Evolutionary conservation across 345 rosid genomes (phyloP), one percentile per base, ranked within the genome.

Genomic region (Melaleuca alternifolia): DNA sequence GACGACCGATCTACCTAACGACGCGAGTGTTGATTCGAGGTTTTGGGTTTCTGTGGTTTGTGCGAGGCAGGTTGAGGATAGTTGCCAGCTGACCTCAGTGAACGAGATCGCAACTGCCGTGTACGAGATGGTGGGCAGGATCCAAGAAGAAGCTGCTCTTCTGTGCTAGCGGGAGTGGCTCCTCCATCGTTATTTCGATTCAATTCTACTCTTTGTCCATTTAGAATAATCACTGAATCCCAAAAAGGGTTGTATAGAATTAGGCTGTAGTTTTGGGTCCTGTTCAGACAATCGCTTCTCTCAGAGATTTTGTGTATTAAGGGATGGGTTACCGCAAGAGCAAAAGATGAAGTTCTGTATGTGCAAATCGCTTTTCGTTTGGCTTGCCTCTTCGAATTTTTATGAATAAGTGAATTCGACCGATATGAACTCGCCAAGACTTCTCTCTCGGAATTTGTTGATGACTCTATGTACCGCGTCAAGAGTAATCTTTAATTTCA

Each of bases 21-120:
- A 41, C 23, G 84, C 5, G n/a, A 75, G 11, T n/a, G 54, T 54
- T 41, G 37, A 50, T 51, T 26, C 12, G 15, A 52, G 46, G 8
- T 28, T 13, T 51, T 48, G 26, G 23, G 28, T 48, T 50, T 54
- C 33, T 33, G 37, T 87, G 50, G 51, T 30, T 61, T 51, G 61
- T 13, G 41, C 41, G 51, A 53, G 51, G 48, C 93, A 94, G 96
- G 89, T 91, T 26, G 96, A 91, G 85, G 96, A 94, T 10, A 89
- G 88, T 53, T 93, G 94, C 84, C 86, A 90, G 82, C 85, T 91
- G 86, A 87, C 84, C 50, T 86, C 94, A 16, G 91, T 88, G 84
- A 91, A 93, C 53, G 94, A 93, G 85, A 89, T 94, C 82, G 94
- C 95, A 85, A 87, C 92, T 41, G 92, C 93, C 6, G 93, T 90